Percentiles rank a stretch among this genome's conserved stretches.
Evolutionary conservation across 2,329 filamentous ascomycete species (phyloP).

Genomic region (Aspergillus spinulosporus): DNA sequence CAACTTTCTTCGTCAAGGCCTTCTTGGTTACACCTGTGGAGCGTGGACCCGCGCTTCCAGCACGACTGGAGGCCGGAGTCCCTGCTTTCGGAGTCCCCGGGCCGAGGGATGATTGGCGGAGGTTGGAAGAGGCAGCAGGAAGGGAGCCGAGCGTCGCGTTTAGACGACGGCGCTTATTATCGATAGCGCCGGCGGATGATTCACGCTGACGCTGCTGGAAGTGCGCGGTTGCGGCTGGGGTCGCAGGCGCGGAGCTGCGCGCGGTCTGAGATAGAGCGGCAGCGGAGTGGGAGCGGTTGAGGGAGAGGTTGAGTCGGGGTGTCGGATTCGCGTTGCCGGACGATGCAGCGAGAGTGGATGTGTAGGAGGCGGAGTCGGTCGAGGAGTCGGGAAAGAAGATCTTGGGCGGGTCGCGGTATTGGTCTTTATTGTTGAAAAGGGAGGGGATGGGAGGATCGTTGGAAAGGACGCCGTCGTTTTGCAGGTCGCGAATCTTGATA

Average conservation of each 20-base stretch:
- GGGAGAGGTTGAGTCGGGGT: conserved; percentile 47
- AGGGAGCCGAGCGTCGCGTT: conserved; percentile 55
- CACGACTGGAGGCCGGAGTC: conserved; percentile 54
- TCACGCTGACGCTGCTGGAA: conserved; percentile 54
- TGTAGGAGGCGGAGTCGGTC: conserved; percentile 45
- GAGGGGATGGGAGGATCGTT: conserved; percentile 62
- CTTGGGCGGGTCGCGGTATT: conserved; percentile 48
- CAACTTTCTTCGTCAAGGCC: conserved; percentile 54
- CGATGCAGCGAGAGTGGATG: conserved; percentile 54
- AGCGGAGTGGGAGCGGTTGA: conserved; percentile 33
- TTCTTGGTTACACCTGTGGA: conserved; percentile 44
- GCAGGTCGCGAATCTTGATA: conserved; percentile 60
- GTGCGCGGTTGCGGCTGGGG: conserved; percentile 43
- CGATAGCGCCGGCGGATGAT: conserved; percentile 54
- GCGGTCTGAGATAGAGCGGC: conserved; percentile 41
- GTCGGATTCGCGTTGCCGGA: conserved; percentile 58
- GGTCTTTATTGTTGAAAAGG: conserved; percentile 52
- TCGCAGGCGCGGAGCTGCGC: conserved; percentile 48
- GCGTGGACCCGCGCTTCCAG: conserved; percentile 60
- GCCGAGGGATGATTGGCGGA: conserved; percentile 62
- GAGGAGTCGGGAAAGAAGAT: conserved; percentile 51
- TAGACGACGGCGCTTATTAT: conserved; percentile 61
- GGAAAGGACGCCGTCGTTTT: conserved; percentile 59
- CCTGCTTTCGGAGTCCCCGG: conserved; percentile 64
- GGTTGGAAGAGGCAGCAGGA: conserved; percentile 54